phyloP scores from a whole-genome alignment of 345 rosid genomes.

The Dipteronia dyeriana region DNA sequence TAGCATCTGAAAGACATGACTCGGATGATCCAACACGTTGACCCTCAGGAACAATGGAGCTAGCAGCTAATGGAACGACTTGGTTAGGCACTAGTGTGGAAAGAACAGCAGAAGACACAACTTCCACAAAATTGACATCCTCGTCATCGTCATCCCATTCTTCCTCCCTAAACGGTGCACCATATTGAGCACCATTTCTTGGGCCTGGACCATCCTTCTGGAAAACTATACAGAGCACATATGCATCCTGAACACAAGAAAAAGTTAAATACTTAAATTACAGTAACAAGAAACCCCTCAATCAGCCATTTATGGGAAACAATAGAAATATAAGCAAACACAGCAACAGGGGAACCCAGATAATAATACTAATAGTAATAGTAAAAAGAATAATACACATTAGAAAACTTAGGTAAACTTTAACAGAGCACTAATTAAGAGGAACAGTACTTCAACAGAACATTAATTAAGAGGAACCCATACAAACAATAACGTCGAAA shows the following conservation, averaged over 20 bases:
- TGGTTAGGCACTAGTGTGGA: constrained; percentile 14
- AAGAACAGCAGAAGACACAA: constrained; percentile 17
- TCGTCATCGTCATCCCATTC: constrained; percentile 69
- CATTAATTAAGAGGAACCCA: neutral
- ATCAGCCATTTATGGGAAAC: neutral
- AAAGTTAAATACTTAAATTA: constrained; percentile 11
- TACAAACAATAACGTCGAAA: neutral
- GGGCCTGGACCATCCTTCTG: constrained; percentile 78
- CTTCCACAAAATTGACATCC: constrained; percentile 12
- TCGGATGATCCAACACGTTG: constrained; percentile 18
- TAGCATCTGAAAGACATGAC: constrained; percentile 32
- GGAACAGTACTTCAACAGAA: neutral
- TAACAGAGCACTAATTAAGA: neutral
- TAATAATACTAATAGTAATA: too few species aligned
- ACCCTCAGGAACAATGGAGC: constrained; percentile 22
- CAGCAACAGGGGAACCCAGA: too few species aligned
- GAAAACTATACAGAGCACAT: constrained; percentile 55
- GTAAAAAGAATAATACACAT: neutral
- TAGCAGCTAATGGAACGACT: constrained; percentile 13
- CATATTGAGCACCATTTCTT: constrained; percentile 74
- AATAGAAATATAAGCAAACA: neutral
- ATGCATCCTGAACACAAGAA: constrained; percentile 47
- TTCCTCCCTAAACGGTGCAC: constrained; percentile 72
- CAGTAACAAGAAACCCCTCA: neutral
- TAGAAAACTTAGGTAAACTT: neutral